Percentiles rank a stretch among this genome's conserved stretches.
Conservation (phyloP, 768 basidiomycete species). For the Phylloporus scabripes region DNA sequence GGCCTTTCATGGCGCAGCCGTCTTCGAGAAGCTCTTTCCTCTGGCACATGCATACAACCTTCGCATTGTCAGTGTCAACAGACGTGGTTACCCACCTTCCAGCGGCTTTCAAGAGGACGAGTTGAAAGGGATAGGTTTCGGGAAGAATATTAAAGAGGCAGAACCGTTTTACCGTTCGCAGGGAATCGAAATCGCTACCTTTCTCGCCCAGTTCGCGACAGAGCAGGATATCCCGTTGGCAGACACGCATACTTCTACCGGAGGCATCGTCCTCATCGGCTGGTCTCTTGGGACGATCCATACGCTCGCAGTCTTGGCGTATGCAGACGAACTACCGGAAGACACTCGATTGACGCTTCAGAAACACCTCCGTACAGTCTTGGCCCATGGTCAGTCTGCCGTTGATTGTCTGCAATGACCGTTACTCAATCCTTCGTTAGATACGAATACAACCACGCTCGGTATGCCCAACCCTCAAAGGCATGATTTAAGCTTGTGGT, state of each 20-base stretch:
- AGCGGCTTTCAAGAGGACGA: constrained; percentile 18
- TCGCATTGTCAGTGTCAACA: constrained; percentile 22
- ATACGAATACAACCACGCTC: not conserved
- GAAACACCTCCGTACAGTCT: constrained; percentile 18
- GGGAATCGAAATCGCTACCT: constrained; percentile 17
- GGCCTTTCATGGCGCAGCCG: not conserved
- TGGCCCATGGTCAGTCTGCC: constrained; percentile 12
- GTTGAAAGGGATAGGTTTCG: constrained; percentile 4
- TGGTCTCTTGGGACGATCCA: constrained; percentile 20
- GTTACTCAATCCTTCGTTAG: not conserved
- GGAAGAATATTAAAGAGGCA: constrained; percentile 14
- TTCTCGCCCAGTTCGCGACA: constrained; percentile 13
- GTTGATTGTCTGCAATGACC: not conserved
- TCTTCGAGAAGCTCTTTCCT: constrained; percentile 19
- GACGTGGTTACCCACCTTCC: constrained; percentile 26
- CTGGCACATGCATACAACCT: constrained; percentile 17
- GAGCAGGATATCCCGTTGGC: constrained; percentile 14
- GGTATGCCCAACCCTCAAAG: constrained; percentile 4
- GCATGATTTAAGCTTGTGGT: not conserved
- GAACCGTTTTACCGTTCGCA: constrained; percentile 14
- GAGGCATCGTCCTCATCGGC: constrained; percentile 16
- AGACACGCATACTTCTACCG: not conserved
- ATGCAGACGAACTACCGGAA: constrained; percentile 8
- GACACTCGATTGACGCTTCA: constrained; percentile 5
- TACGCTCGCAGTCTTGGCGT: constrained; percentile 8